Evolutionary conservation across 2,329 filamentous ascomycete genomes (phyloP).

Genomic region (Neurospora crassa): DNA sequence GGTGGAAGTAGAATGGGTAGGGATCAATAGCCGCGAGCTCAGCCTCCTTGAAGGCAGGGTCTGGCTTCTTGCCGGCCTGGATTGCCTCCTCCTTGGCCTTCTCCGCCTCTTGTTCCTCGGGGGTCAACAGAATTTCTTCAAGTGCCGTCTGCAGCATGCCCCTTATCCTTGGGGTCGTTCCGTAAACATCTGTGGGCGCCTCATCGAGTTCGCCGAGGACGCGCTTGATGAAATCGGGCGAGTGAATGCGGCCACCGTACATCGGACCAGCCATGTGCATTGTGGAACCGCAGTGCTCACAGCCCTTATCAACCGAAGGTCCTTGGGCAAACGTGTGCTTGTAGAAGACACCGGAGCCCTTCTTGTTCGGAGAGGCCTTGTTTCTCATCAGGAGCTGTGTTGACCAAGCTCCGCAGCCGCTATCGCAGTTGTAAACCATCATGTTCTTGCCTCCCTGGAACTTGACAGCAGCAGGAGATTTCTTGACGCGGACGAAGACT

Average conservation of each 20-base stretch:
- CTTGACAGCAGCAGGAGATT: constrained; percentile 78
- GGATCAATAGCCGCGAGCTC: constrained; percentile 59
- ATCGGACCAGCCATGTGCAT: constrained; percentile 89
- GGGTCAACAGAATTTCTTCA: constrained; percentile 51
- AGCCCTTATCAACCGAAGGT: constrained; percentile 56
- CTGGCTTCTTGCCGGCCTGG: constrained; percentile 8
- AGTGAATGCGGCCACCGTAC: constrained; percentile 87
- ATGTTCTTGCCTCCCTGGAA: constrained; percentile 86
- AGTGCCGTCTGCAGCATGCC: constrained; percentile 87
- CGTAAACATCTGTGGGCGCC: constrained; percentile 61
- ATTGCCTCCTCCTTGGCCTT: constrained; percentile 26
- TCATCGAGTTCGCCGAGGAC: constrained; percentile 65
- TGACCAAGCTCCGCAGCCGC: constrained; percentile 84
- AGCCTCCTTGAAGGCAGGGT: constrained; percentile 22
- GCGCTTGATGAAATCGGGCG: constrained; percentile 68
- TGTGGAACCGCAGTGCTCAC: constrained; percentile 75
- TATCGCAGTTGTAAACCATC: constrained; percentile 84
- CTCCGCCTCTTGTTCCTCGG: constrained; percentile 26
- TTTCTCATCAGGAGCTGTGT: constrained; percentile 70
- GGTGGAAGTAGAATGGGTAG: constrained; percentile 79
- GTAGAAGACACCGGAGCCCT: constrained; percentile 58
- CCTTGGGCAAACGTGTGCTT: constrained; percentile 70
- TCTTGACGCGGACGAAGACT: constrained; percentile 74
- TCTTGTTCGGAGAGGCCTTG: constrained; percentile 58
- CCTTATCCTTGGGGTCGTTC: constrained; percentile 70